A percentile compares a stretch with the other conserved stretches of the same genome.
phyloP scores from a whole-genome alignment of 208 protist genomes.

The Trypanosoma boissoni region DNA sequence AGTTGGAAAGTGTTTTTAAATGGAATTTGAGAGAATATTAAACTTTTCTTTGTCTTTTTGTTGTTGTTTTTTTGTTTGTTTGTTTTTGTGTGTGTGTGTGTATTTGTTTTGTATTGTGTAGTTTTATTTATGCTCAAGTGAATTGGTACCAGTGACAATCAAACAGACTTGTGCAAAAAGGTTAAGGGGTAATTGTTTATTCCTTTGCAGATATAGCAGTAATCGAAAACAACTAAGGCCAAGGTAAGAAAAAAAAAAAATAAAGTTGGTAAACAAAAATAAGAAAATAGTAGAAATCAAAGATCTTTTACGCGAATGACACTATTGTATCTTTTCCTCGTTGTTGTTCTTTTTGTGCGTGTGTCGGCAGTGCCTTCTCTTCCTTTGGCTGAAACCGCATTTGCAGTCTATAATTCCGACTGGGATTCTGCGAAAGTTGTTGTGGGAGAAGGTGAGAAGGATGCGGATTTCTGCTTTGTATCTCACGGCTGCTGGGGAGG shows the following conservation, averaged over 20 bases:
- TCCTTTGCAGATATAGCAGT: background rate
- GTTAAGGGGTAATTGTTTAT: no score
- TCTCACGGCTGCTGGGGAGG: constrained; percentile 44
- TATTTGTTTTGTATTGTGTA: background rate
- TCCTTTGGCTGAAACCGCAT: constrained; percentile 15
- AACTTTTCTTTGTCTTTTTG: background rate
- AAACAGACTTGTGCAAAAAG: no score
- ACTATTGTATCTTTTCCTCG: background rate
- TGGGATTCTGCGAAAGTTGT: background rate
- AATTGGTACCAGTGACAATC: no score
- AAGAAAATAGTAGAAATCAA: no score
- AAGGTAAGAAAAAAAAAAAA: no score
- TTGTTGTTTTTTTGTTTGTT: background rate
- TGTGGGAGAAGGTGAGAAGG: background rate
- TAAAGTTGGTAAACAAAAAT: no score
- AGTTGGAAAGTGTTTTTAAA: background rate
- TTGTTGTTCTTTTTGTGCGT: background rate
- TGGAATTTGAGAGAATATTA: background rate
- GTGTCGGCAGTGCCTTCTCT: background rate
- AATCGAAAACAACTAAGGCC: no score
- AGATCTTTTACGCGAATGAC: background rate
- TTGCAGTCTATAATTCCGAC: constrained; percentile 15
- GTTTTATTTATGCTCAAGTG: no score
- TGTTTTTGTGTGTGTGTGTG: background rate
- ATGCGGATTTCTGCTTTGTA: constrained; percentile 34